phyloP scores from a whole-genome alignment of 306 rosid species.

The Acacia crassicarpa region DNA sequence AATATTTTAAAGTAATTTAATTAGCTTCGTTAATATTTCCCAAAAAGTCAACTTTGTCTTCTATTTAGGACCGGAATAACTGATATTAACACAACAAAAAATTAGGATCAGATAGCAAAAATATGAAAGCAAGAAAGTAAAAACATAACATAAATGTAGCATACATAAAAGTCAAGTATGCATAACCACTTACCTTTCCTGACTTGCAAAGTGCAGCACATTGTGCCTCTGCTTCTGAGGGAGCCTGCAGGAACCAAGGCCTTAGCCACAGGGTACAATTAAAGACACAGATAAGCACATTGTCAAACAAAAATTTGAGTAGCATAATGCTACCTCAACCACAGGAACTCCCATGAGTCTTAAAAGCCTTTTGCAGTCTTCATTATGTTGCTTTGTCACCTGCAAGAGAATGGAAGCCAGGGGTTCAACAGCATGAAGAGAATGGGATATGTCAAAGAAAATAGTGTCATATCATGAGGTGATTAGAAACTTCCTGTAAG shows the following conservation, averaged over 20 bases:
- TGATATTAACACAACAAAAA: slow-evolving; percentile 26
- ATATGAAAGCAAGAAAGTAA: not conserved
- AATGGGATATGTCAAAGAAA: slow-evolving; percentile 17
- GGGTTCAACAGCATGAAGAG: slow-evolving; percentile 25
- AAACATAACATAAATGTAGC: not conserved
- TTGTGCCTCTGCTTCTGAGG: slow-evolving; percentile 99
- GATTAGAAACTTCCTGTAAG: not conserved
- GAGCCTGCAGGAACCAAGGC: slow-evolving; percentile 69
- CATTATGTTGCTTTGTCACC: slow-evolving; percentile 98
- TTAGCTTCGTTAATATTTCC: too few species aligned
- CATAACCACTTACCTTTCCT: slow-evolving; percentile 70
- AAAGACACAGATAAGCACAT: not conserved
- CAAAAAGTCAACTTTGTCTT: too few species aligned
- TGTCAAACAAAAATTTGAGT: slow-evolving; percentile 17
- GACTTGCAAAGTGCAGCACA: slow-evolving; percentile 93
- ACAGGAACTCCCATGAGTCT: slow-evolving; percentile 99
- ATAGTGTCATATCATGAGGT: not conserved
- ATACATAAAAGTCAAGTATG: not conserved
- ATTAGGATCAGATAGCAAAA: not conserved
- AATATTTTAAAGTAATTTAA: too few species aligned
- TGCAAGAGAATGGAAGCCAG: slow-evolving; percentile 37
- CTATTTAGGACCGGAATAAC: too few species aligned
- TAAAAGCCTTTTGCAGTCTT: slow-evolving; percentile 81
- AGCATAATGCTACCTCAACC: slow-evolving; percentile 66
- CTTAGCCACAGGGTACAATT: slow-evolving; percentile 28